A percentile compares a stretch with the other conserved stretches of the same genome.
Conservation (phyloP, 169 alveolate genomes). For the Plasmodium blacklocki region DNA sequence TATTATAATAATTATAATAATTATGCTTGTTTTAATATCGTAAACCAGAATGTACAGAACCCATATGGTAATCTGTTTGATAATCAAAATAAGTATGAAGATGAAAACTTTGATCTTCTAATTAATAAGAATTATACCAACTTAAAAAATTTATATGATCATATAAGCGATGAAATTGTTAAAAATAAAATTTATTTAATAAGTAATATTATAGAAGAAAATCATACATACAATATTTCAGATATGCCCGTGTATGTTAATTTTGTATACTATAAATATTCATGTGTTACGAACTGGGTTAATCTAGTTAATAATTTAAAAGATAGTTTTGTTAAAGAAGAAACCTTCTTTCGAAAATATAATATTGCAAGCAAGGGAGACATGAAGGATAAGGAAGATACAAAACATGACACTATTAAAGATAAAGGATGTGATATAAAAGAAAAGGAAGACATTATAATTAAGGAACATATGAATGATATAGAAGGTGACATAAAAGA, state of each 20-base stretch:
- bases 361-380: not conserved
- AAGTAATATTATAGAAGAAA: slow-evolving; percentile 51
- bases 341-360: slow-evolving; percentile 3
- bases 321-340: slow-evolving; percentile 30
- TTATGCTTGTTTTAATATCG: too few relatives aligned
- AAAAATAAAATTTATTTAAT: slow-evolving; percentile 38
- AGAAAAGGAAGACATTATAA: not conserved
- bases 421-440: not conserved
- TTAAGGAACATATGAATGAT: not conserved
- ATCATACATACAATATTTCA: slow-evolving; percentile 28
- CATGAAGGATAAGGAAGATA: not conserved
- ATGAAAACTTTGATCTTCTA: slow-evolving; percentile 12
- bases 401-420: not conserved
- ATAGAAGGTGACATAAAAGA: not conserved
- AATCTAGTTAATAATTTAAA: slow-evolving; percentile 30
- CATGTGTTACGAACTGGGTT: slow-evolving; percentile 46
- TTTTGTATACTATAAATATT: slow-evolving; percentile 40
- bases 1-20: too few relatives aligned
- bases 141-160: slow-evolving; percentile 23
- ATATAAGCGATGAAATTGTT: slow-evolving; percentile 53
- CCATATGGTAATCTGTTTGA: too few relatives aligned
- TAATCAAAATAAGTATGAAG: too few relatives aligned
- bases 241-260: slow-evolving; percentile 61
- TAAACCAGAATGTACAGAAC: too few relatives aligned
- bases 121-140: slow-evolving; percentile 25